These are phyloP conservation scores for Solanum aculeatissimum DNA, from an alignment of 305 asterid species.

Conservation along the genomic window DNA sequence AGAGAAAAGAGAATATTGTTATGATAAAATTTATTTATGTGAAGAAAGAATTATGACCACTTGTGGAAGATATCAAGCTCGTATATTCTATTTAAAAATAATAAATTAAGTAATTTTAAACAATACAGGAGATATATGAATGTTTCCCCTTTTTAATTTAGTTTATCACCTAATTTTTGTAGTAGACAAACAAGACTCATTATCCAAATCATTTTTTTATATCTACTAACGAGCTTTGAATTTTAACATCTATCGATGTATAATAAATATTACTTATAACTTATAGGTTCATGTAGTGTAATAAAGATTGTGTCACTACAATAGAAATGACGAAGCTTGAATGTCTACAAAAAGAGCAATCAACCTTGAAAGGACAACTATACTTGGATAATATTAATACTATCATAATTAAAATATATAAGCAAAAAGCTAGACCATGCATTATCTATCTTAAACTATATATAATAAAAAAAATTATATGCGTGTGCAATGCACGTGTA, in stretches of 20 bases:
- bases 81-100: not conserved
- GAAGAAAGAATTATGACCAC: not conserved
- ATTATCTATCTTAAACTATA: too few species aligned
- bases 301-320: not conserved
- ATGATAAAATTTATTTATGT: not conserved
- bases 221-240: not conserved
- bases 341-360: not conserved
- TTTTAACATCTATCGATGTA: conserved; percentile 1
- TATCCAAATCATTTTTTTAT: not conserved
- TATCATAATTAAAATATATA: not conserved
- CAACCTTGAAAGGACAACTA: not conserved
- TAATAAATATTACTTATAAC: not conserved
- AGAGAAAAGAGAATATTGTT: not conserved
- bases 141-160: not conserved
- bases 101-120: not conserved
- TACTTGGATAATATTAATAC: not conserved
- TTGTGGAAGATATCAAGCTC: not conserved
- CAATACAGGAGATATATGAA: not conserved
- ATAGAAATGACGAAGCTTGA: not conserved
- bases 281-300: not conserved
- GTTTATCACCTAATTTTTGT: not conserved
- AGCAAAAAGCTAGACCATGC: not conserved
- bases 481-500: too few species aligned
- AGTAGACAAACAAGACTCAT: not conserved
- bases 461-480: too few species aligned